phyloP scores from a whole-genome alignment of 352 stramenopile species.

The Phytophthora quininea region DNA sequence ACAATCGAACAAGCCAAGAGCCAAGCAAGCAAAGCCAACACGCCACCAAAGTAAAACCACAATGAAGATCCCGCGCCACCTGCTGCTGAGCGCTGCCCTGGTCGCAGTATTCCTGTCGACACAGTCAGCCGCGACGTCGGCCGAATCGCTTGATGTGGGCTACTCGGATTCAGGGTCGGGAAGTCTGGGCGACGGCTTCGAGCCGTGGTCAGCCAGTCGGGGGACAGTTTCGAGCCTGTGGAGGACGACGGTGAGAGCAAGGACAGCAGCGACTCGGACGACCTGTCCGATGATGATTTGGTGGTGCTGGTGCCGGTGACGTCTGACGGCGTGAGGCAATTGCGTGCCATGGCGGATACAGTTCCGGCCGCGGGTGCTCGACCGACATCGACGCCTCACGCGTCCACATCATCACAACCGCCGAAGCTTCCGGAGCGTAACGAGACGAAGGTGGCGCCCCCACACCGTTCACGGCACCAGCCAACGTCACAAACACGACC shows the following conservation, averaged over 20 bases:
- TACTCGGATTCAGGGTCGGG: neutral
- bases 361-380: too few relatives aligned
- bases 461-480: too few relatives aligned
- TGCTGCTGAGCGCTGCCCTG: neutral
- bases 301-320: too few relatives aligned
- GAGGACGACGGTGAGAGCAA: neutral
- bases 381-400: too few relatives aligned
- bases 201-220: neutral
- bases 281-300: too few relatives aligned
- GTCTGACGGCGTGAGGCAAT: too few relatives aligned
- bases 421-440: too few relatives aligned
- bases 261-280: neutral
- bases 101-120: neutral
- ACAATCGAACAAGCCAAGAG: neutral
- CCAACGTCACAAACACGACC: too few relatives aligned
- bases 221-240: neutral
- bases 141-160: neutral
- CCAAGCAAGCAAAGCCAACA: neutral
- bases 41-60: neutral
- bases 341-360: too few relatives aligned
- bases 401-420: too few relatives aligned
- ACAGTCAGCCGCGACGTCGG: neutral
- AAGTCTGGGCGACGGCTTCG: slow-evolving; percentile 1
- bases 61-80: neutral
- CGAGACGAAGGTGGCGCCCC: too few relatives aligned